A percentile compares a stretch with the other conserved stretches of the same genome.
Evolutionary conservation across 2,329 filamentous ascomycete species (phyloP).

Genomic region (Clarireedia hainanense): DNA sequence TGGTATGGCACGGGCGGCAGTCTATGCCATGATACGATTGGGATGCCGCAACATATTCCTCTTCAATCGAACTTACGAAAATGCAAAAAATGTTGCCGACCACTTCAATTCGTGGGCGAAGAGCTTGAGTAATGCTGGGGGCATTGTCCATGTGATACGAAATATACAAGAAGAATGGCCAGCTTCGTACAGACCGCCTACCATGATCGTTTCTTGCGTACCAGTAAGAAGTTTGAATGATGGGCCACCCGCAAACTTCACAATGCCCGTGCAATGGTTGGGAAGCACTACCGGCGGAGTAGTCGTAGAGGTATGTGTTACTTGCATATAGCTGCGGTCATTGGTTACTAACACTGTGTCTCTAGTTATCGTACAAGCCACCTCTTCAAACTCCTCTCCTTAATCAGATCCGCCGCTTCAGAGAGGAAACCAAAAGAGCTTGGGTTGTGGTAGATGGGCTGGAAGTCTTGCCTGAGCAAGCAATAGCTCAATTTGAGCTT

Average conservation of each 20-base stretch:
- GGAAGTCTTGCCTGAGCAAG: conserved; percentile 70
- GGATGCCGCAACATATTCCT: conserved; percentile 71
- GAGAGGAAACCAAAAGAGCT: conserved; percentile 45
- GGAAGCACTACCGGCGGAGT: conserved; percentile 67
- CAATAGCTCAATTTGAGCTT: conserved; percentile 73
- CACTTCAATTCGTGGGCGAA: conserved; percentile 54
- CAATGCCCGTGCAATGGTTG: conserved; percentile 62
- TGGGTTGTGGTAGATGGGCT: conserved; percentile 73
- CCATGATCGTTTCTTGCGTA: conserved; percentile 70
- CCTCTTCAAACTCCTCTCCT: conserved; percentile 65
- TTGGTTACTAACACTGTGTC: background rate
- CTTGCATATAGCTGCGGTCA: background rate
- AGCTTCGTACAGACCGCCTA: conserved; percentile 52
- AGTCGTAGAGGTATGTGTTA: conserved; percentile 48
- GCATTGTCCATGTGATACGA: conserved; percentile 41
- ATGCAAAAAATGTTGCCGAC: conserved; percentile 56
- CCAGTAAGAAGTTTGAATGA: conserved; percentile 61
- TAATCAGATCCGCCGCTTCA: conserved; percentile 46
- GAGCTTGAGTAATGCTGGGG: conserved; percentile 23
- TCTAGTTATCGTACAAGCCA: conserved; percentile 54
- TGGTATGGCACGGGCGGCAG: conserved; percentile 70
- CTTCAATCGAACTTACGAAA: conserved; percentile 58
- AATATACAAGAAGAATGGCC: conserved; percentile 59
- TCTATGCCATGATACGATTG: conserved; percentile 71
- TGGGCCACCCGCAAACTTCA: conserved; percentile 59